Evolutionary conservation across 768 basidiomycete genomes (phyloP).

Genomic region (Tricholoma flavovirens): DNA sequence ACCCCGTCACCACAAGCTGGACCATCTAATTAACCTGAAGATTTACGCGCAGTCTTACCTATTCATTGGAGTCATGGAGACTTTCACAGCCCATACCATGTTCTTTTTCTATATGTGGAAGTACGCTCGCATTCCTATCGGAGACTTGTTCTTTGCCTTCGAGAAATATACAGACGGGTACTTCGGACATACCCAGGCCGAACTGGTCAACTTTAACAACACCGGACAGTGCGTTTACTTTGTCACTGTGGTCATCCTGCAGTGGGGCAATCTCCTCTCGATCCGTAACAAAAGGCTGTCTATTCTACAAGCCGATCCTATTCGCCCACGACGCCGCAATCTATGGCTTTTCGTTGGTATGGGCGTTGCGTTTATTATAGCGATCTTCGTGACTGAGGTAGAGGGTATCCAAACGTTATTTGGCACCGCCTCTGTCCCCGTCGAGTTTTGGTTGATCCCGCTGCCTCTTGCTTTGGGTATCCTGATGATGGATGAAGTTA

Average conservation of each 20-base stretch:
- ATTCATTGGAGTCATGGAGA: constrained; percentile 16
- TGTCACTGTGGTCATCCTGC: constrained; percentile 35
- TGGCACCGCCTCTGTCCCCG: constrained; percentile 34
- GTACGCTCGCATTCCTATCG: constrained; percentile 29
- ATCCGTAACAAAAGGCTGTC: constrained; percentile 38
- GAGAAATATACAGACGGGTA: constrained; percentile 34
- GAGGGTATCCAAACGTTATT: constrained; percentile 38
- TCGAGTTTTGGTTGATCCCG: constrained; percentile 42
- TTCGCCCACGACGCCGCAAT: constrained; percentile 43
- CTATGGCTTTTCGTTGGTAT: constrained; percentile 22
- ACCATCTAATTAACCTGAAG: constrained; percentile 17
- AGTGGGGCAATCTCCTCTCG: constrained; percentile 34
- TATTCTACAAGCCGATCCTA: constrained; percentile 33
- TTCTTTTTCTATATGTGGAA: constrained; percentile 36
- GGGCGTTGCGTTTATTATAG: constrained; percentile 24
- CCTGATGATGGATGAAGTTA: constrained; percentile 34
- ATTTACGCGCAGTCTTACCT: constrained; percentile 15
- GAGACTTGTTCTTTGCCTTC: constrained; percentile 35
- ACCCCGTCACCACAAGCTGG: constrained; percentile 13
- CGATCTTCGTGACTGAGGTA: constrained; percentile 37
- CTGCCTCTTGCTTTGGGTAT: constrained; percentile 36
- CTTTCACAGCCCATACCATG: constrained; percentile 10
- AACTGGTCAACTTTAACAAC: constrained; percentile 30
- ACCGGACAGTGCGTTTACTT: constrained; percentile 34
- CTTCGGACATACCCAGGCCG: constrained; percentile 22